Percentiles rank a stretch among this genome's conserved stretches.
Conservation (phyloP, 179 eudicot genomes). For the Patellifolia procumbens region DNA sequence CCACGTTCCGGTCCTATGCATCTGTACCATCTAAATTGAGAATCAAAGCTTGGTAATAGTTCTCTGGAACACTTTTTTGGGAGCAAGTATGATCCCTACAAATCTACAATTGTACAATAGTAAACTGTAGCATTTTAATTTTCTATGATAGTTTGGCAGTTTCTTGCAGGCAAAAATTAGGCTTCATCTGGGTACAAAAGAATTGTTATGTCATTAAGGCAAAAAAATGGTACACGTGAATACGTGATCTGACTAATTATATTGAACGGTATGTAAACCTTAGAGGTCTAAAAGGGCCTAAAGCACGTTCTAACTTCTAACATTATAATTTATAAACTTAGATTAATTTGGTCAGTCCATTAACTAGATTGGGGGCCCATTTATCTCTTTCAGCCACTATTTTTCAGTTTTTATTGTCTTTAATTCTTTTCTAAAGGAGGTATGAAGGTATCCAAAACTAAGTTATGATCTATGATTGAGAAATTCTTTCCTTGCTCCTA, state of each 20-base stretch:
- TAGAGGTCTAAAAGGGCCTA: too few species aligned
- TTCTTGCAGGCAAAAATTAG: not conserved
- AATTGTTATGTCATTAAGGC: not conserved
- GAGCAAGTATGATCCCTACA: too few species aligned
- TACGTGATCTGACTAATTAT: too few species aligned
- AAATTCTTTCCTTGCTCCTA: slow-evolving; percentile 5
- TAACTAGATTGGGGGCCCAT: not conserved
- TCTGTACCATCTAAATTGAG: too few species aligned
- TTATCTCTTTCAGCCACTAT: not conserved
- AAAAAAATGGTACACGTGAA: too few species aligned
- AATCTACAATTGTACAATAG: too few species aligned
- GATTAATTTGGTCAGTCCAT: not conserved
- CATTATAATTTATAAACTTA: too few species aligned
- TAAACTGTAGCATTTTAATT: not conserved
- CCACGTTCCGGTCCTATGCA: too few species aligned
- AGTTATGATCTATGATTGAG: not conserved
- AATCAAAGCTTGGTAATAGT: too few species aligned
- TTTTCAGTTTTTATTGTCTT: not conserved
- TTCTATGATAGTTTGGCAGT: not conserved
- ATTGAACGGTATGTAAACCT: too few species aligned
- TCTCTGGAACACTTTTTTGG: too few species aligned
- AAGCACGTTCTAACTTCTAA: too few species aligned
- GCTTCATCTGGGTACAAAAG: not conserved
- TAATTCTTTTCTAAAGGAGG: not conserved
- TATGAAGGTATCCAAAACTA: not conserved